phyloP scores from a whole-genome alignment of 2,329 filamentous ascomycete genomes.

The Bipolaris victoriae region DNA sequence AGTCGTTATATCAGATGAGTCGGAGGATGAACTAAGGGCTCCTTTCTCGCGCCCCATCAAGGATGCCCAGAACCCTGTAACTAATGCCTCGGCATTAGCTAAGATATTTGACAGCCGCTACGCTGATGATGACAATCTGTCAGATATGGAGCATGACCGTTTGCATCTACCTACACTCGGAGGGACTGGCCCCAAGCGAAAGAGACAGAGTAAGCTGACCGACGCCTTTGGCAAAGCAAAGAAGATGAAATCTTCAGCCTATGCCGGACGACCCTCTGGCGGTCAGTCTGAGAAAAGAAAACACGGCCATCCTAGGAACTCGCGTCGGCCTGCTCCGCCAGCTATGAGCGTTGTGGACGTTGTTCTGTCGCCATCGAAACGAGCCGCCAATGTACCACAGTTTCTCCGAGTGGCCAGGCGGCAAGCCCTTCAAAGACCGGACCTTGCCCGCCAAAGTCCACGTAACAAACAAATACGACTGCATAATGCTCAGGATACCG shows the following conservation, averaged over 20 bases:
- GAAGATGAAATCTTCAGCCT: conserved; percentile 18
- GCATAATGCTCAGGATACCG: conserved; percentile 59
- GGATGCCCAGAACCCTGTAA: conserved; percentile 27
- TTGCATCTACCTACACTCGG: conserved; percentile 46
- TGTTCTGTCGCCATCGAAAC: conserved; percentile 40
- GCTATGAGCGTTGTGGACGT: conserved; percentile 61
- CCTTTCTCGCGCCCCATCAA: conserved; percentile 7
- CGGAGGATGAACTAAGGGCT: conserved; percentile 28
- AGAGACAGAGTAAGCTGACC: conserved; percentile 48
- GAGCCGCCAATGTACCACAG: conserved; percentile 51
- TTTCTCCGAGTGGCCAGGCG: conserved; percentile 64
- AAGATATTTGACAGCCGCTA: conserved; percentile 35
- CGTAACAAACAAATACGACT: conserved; percentile 60
- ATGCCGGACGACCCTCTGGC: conserved; percentile 2
- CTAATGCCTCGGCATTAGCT: conserved; percentile 30
- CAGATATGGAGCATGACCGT: conserved; percentile 54
- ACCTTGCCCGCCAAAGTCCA: conserved; percentile 60
- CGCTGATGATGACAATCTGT: conserved; percentile 36
- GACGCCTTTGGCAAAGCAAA: conserved; percentile 39
- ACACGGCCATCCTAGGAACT: conserved; percentile 17
- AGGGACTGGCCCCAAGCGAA: conserved; percentile 31
- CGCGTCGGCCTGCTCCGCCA: conserved; percentile 26
- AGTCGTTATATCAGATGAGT: conserved; percentile 47
- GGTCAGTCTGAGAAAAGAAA: conserved; percentile 8
- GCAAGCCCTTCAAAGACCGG: conserved; percentile 55